Base-by-base conservation (phyloP, 164 flowering plant species). In the Paratinospora sagittata region DNA sequence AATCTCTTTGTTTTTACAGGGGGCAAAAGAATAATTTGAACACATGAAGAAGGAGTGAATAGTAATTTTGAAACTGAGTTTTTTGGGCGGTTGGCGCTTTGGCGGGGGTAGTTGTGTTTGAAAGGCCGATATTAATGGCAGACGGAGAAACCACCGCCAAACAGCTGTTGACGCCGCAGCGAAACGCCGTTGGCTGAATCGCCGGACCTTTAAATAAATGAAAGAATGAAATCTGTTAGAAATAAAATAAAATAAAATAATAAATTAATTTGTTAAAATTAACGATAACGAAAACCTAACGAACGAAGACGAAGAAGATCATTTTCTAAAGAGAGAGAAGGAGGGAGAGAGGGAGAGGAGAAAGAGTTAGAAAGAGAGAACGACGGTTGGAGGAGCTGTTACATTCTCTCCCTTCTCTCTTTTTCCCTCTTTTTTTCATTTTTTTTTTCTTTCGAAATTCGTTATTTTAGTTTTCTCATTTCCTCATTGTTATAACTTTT, bases 71-170 rank as follows among this genome's bases (percentile, higher is more conserved):
- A 17, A 49, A 19, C 2, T 3, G 52, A 19, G n/a, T 49, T 13
- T 13, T 49, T 49, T 49, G 57, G 19, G 57, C 57, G n/a, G 57
- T 49, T 49, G 57, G 4, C 6, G 57, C 57, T 49, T n/a, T 49
- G 57, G 57, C 57, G 24, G 63, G n/a, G 70, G 60, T 41, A 52
- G 70, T 68, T 68, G 62, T 17, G 57, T 49, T 68, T 52, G n/a
- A 68, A 52, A 55, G 70, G 70, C 63, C n/a, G 19, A 68, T 49
- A 68, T 68, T 52, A 65, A 65, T 65, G 27, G 37, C 24, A n/a
- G 43, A 39, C 21, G 13, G 16, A 23, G 17, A 67, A 43, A 47
- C 27, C 26, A 67, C 30, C 13, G 52, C 57, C 57, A 13, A 49
- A 49, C 57, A 36, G 39, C 39, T 36, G 39, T 3, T 36, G 39